Evolutionary conservation across 805 yeast species (phyloP), one percentile per base, ranked within the genome.

Genomic region (Myxozyma lipomycoides): DNA sequence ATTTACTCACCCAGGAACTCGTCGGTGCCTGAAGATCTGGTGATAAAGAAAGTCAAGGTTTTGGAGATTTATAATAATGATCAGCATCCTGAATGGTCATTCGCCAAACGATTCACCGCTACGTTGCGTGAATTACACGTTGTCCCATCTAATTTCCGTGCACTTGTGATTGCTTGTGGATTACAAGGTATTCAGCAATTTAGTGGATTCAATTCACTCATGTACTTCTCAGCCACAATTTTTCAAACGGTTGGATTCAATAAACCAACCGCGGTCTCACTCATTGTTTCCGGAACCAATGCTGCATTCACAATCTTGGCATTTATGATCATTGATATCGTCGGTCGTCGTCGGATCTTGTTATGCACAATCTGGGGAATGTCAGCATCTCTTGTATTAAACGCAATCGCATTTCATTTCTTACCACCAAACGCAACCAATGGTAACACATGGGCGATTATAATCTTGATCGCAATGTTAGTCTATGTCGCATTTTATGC

Each of bases 111-210:
- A 4, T 23, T 66, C 65, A 70, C 47, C 42, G 53, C 51, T 45
- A 56, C 65, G 37, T 49, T 67, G 18, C 59, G 53, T 43, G 68
- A 66, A 45, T 62, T 70, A n/a, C 67, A 70, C 50, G 37, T 56
- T 2, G 56, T 58, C 1, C 71, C 73, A 4, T 60, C 95, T 1
- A 90, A 91, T 68, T 79, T 87, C 54, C 81, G 98, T 64, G 98
- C 96, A 4, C 76, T 93, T 55, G 73, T 90, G 30, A 81, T 91
- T 63, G 93, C 91, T 9, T 89, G 96, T 73, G 96, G 95, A 30
- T 72, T 91, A 59, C 98, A 93, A 71, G 96, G 95, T 51, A 84
- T 93, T 63, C 98, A 91, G 73, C 98, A 91, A 71, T 88, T 91
- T 62, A 85, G 95, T 17, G 98, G 98, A 59, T 91, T 91, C 79